A percentile compares a stretch with the other conserved stretches of the same genome.
phyloP scores from a whole-genome alignment of 129 eudicot species.

The Cynara cardunculus region DNA sequence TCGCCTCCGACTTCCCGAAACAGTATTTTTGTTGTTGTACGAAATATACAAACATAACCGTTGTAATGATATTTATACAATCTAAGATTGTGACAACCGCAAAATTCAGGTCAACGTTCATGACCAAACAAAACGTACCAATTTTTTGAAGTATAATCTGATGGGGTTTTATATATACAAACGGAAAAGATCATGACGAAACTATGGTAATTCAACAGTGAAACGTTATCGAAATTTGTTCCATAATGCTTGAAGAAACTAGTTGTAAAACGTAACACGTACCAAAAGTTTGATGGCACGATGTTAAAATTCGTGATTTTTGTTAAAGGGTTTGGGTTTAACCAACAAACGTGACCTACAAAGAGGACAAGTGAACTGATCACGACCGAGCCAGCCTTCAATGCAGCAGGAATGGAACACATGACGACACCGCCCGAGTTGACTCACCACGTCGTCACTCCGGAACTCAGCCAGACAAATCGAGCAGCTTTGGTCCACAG shows the following conservation, averaged over 20 bases:
- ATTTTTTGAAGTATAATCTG: neutral
- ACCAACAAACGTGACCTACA: constrained; percentile 44
- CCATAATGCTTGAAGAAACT: neutral
- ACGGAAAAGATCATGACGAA: neutral
- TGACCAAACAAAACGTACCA: too few relatives aligned
- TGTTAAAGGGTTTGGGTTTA: too few relatives aligned
- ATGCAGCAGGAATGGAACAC: constrained; percentile 58
- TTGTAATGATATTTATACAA: neutral
- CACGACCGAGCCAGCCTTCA: constrained; percentile 40
- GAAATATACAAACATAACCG: neutral
- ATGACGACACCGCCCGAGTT: constrained; percentile 49
- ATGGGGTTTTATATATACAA: neutral
- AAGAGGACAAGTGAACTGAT: constrained; percentile 47
- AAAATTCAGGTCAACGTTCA: too few relatives aligned
- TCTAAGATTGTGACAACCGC: too few relatives aligned
- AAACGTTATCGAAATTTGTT: neutral
- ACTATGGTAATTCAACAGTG: neutral
- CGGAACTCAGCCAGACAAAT: constrained; percentile 59
- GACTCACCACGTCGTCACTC: constrained; percentile 49
- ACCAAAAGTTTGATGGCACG: neutral
- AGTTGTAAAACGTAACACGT: neutral
- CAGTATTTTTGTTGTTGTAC: neutral
- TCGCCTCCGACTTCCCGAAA: too few relatives aligned
- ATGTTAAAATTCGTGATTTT: neutral
- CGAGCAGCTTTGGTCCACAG: constrained; percentile 44